Conservation (phyloP, 441 rosid genomes). For the Arabidopsis lyrata region DNA sequence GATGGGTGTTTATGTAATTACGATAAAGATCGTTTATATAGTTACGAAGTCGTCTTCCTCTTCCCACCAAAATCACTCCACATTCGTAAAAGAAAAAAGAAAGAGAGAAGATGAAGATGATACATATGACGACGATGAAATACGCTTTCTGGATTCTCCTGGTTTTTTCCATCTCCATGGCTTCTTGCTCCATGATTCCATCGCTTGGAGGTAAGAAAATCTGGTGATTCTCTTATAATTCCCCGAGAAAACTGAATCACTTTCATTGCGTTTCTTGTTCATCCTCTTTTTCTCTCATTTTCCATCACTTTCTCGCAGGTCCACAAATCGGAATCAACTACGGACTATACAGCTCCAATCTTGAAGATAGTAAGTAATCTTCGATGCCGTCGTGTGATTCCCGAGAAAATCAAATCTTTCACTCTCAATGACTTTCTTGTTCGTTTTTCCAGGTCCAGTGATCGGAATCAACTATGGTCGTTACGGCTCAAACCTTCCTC, state of each 20-base stretch:
- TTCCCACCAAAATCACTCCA: slow-evolving; percentile 38
- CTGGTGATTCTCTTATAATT: neutral
- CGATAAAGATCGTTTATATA: slow-evolving; percentile 1
- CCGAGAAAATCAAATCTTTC: neutral
- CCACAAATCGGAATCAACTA: slow-evolving; percentile 33
- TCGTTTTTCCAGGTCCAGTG: slow-evolving; percentile 31
- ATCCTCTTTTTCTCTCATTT: neutral
- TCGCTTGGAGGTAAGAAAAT: slow-evolving; percentile 13
- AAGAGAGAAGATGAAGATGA: slow-evolving; percentile 27
- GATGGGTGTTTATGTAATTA: slow-evolving; percentile 28
- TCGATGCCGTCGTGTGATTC: neutral
- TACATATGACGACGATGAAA: neutral
- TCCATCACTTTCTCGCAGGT: slow-evolving; percentile 13
- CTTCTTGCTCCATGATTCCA: slow-evolving; percentile 26
- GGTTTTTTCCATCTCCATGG: slow-evolving; percentile 1
- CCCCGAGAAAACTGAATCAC: slow-evolving; percentile 24
- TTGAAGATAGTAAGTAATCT: slow-evolving; percentile 25
- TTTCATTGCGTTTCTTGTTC: slow-evolving; percentile 10
- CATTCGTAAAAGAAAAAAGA: slow-evolving; percentile 16
- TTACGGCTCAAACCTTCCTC: slow-evolving; percentile 46
- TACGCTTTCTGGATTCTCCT: slow-evolving; percentile 22
- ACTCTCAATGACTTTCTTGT: neutral
- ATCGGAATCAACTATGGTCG: slow-evolving; percentile 50
- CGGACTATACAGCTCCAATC: slow-evolving; percentile 33
- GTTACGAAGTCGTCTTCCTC: neutral